Percentiles rank a stretch among this genome's conserved stretches.
Evolutionary conservation across 768 basidiomycete species (phyloP).

Genomic region (Leccinum uliginosum): DNA sequence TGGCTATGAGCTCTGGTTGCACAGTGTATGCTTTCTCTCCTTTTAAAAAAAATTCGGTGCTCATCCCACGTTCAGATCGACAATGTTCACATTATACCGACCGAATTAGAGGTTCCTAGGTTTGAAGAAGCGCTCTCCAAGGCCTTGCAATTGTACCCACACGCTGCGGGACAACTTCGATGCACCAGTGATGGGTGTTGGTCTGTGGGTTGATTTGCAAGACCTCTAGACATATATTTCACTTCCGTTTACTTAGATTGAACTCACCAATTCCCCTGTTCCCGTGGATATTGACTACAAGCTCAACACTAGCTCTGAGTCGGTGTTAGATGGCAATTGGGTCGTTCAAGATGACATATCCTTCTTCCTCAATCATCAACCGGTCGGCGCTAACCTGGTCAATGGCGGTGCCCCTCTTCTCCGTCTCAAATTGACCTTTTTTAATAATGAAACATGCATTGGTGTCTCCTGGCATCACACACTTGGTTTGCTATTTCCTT

Average conservation of each 20-base stretch:
- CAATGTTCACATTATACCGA: slow-evolving; percentile 19
- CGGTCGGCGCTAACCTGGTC: slow-evolving; percentile 9
- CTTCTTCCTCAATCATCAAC: slow-evolving; percentile 14
- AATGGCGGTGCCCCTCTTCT: slow-evolving; percentile 21
- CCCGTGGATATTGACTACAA: slow-evolving; percentile 4
- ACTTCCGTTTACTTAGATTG: slow-evolving; percentile 15
- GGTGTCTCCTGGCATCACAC: slow-evolving; percentile 35
- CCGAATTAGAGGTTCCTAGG: slow-evolving; percentile 8
- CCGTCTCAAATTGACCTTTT: slow-evolving; percentile 26
- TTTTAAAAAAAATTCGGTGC: not conserved
- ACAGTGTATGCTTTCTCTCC: slow-evolving; percentile 10
- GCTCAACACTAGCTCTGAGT: not conserved
- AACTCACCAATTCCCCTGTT: slow-evolving; percentile 18
- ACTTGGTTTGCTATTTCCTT: slow-evolving; percentile 21
- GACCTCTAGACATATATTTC: not conserved
- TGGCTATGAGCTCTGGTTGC: slow-evolving; percentile 21
- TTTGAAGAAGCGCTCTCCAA: slow-evolving; percentile 24
- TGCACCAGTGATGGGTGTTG: slow-evolving; percentile 6
- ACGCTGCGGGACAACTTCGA: slow-evolving; percentile 22
- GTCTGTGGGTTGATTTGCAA: slow-evolving; percentile 15
- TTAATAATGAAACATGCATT: slow-evolving; percentile 24
- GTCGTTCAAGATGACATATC: slow-evolving; percentile 25
- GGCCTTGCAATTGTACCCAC: slow-evolving; percentile 23
- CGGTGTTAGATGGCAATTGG: slow-evolving; percentile 22
- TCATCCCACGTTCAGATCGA: slow-evolving; percentile 11